Conservation (phyloP, 441 rosid genomes). For the Populus hybrid region DNA sequence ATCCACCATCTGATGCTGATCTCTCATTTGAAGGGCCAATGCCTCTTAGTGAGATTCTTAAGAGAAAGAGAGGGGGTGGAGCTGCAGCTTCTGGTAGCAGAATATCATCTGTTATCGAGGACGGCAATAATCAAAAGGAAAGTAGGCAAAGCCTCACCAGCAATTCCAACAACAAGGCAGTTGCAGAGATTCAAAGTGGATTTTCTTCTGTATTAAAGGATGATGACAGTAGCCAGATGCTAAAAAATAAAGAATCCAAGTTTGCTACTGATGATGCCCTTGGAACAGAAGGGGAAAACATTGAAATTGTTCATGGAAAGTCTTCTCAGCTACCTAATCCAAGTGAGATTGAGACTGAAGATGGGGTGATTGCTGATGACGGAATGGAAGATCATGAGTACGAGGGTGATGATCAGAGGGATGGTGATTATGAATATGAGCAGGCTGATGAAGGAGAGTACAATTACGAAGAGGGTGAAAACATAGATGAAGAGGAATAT, state of each 20-base stretch:
- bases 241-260: slow-evolving; percentile 29
- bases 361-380: slow-evolving; percentile 43
- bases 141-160: slow-evolving; percentile 22
- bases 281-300: slow-evolving; percentile 26
- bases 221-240: slow-evolving; percentile 16
- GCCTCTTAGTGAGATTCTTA: slow-evolving; percentile 83
- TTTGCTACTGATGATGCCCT: slow-evolving; percentile 15
- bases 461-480: slow-evolving; percentile 50
- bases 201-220: slow-evolving; percentile 21
- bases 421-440: slow-evolving; percentile 58
- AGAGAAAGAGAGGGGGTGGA: slow-evolving; percentile 67
- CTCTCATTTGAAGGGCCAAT: slow-evolving; percentile 78
- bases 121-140: slow-evolving; percentile 25
- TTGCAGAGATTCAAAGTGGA: neutral
- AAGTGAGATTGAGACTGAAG: slow-evolving; percentile 37
- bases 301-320: slow-evolving; percentile 26
- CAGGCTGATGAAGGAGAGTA: slow-evolving; percentile 67
- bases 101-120: slow-evolving; percentile 25
- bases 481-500: slow-evolving; percentile 39
- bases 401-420: slow-evolving; percentile 51
- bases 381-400: slow-evolving; percentile 50
- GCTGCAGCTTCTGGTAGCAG: slow-evolving; percentile 37
- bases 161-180: slow-evolving; percentile 5
- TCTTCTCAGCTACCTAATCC: slow-evolving; percentile 32
- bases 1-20: slow-evolving; percentile 44